Percentiles rank a stretch among this genome's conserved stretches.
Conservation (phyloP, 1,139 yeast species). For the Debaryomyces sp. region DNA sequence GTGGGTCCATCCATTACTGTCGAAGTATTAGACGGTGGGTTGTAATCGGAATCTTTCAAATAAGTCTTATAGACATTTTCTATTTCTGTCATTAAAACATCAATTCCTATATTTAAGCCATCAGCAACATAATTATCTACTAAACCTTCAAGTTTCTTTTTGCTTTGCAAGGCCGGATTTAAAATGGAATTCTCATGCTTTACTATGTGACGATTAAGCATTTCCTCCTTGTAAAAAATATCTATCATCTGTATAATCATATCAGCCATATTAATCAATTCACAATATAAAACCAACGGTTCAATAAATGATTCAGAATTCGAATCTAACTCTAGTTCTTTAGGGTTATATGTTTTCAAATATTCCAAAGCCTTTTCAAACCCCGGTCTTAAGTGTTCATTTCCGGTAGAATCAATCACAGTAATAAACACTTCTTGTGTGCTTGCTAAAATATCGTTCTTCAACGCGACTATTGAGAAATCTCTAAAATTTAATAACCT, state of each 20-base stretch:
- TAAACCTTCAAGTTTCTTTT: slow-evolving; percentile 75
- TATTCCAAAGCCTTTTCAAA: slow-evolving; percentile 78
- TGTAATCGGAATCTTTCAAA: slow-evolving; percentile 36
- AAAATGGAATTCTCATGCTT: slow-evolving; percentile 75
- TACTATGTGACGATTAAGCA: slow-evolving; percentile 61
- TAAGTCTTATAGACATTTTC: slow-evolving; percentile 36
- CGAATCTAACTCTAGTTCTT: slow-evolving; percentile 31
- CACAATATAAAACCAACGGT: slow-evolving; percentile 86
- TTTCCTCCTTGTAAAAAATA: slow-evolving; percentile 86
- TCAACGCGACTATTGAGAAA: slow-evolving; percentile 35
- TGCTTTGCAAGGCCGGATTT: slow-evolving; percentile 77
- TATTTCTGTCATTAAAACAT: slow-evolving; percentile 80
- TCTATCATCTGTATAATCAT: slow-evolving; percentile 90
- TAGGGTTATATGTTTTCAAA: slow-evolving; percentile 72
- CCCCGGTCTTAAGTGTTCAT: slow-evolving; percentile 75
- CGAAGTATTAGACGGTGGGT: slow-evolving; percentile 23
- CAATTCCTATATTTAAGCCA: slow-evolving; percentile 89
- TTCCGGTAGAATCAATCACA: slow-evolving; percentile 65
- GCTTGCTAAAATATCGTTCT: slow-evolving; percentile 34
- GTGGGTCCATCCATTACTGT: slow-evolving; percentile 57
- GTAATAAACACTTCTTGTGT: slow-evolving; percentile 67
- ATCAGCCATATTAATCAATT: slow-evolving; percentile 90
- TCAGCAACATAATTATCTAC: slow-evolving; percentile 90
- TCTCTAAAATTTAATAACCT: slow-evolving; percentile 37
- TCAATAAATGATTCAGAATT: slow-evolving; percentile 52